Conservation (phyloP, 2,329 filamentous ascomycete species). For the Septoria linicola region DNA sequence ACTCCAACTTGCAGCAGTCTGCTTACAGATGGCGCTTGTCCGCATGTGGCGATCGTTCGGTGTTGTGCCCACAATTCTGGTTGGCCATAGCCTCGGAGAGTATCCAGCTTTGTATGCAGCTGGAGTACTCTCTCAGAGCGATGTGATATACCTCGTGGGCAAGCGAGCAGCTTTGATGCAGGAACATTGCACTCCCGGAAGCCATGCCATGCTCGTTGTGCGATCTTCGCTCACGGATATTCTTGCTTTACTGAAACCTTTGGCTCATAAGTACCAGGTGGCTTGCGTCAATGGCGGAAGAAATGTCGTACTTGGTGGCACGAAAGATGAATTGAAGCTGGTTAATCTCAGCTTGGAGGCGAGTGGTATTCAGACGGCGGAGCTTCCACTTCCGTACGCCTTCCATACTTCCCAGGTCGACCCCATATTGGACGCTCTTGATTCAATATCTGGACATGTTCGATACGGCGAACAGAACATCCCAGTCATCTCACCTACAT, state of each 20-base stretch:
- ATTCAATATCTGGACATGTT: conserved; percentile 21
- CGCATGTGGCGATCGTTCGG: conserved; percentile 33
- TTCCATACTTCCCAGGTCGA: conserved; percentile 39
- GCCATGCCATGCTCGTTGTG: conserved; percentile 32
- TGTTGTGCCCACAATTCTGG: conserved; percentile 30
- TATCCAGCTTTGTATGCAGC: conserved; percentile 42
- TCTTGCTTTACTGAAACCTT: no score
- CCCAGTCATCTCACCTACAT: conserved; percentile 36
- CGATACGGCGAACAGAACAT: conserved; percentile 31
- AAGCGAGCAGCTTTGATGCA: conserved; percentile 37
- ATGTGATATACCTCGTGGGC: conserved; percentile 41
- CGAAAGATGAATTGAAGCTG: conserved; percentile 19
- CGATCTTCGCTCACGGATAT: conserved; percentile 20
- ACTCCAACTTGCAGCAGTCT: conserved; percentile 44
- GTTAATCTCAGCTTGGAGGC: conserved; percentile 11
- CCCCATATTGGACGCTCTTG: conserved; percentile 31
- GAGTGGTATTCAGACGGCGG: conserved; percentile 13
- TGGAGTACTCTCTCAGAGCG: conserved; percentile 39
- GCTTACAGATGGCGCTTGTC: conserved; percentile 45
- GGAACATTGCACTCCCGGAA: conserved; percentile 27
- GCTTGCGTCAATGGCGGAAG: conserved; percentile 33
- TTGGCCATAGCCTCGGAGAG: conserved; percentile 42
- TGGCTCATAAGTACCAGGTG: conserved; percentile 17
- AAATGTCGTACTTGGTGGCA: conserved; percentile 31
- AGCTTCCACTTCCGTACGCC: conserved; percentile 31